phyloP scores from a whole-genome alignment of 2,329 filamentous ascomycete species.

The Hypoxylon sp. region DNA sequence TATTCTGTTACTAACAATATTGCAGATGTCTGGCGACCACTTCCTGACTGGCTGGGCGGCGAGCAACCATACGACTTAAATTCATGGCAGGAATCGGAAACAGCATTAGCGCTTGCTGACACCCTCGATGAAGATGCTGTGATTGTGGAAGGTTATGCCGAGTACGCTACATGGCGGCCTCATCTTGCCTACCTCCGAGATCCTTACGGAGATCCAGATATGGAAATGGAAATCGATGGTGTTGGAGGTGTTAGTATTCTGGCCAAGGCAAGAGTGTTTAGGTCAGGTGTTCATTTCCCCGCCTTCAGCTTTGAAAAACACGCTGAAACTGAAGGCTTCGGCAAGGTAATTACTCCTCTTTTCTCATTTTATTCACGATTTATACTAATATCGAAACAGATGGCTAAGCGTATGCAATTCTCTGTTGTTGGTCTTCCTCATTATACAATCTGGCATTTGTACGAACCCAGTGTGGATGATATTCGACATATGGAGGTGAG shows the following conservation, averaged over 20 bases:
- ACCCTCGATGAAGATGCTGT: slow-evolving; percentile 98
- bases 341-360: slow-evolving; percentile 78
- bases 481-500: slow-evolving; percentile 93
- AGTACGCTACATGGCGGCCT: slow-evolving; percentile 98
- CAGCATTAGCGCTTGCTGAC: slow-evolving; percentile 91
- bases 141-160: slow-evolving; percentile 98
- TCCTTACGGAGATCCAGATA: slow-evolving; percentile 96
- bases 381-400: slow-evolving; percentile 67
- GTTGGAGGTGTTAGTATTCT: slow-evolving; percentile 98
- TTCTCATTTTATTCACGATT: slow-evolving; percentile 20
- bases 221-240: slow-evolving; percentile 99
- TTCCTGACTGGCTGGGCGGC: slow-evolving; percentile 98
- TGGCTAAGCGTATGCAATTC: slow-evolving; percentile 96
- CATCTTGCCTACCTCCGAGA: slow-evolving; percentile 97
- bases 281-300: slow-evolving; percentile 95
- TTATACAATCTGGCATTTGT: slow-evolving; percentile 99
- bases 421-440: slow-evolving; percentile 96
- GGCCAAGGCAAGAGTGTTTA: slow-evolving; percentile 95
- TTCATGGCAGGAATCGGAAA: slow-evolving; percentile 99
- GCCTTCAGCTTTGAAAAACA: slow-evolving; percentile 99
- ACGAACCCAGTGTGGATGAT: slow-evolving; percentile 98
- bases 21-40: slow-evolving; percentile 96
- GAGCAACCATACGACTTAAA: slow-evolving; percentile 99
- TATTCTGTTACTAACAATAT: slow-evolving; percentile 48
- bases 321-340: slow-evolving; percentile 97